Evolutionary conservation across 2,329 filamentous ascomycete species (phyloP), one percentile per base, ranked within the genome.

Genomic region (Aureobasidium vineae): DNA sequence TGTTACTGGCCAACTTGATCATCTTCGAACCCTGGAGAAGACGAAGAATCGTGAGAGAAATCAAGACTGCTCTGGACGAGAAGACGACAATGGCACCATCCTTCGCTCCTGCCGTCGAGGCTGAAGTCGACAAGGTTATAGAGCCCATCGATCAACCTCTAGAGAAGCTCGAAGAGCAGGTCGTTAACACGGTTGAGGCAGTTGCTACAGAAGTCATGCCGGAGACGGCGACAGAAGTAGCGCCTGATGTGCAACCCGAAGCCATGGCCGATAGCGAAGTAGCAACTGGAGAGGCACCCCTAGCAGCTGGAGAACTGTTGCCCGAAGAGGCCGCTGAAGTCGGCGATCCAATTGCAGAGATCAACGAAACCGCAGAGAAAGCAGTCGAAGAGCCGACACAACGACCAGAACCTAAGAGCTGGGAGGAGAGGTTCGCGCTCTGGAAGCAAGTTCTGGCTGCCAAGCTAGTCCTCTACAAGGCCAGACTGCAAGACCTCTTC

Each of bases 21-120:
- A 87, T 95, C 23, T 89, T 97, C 68, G 94, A 99, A 82, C 95
- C 95, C 4, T 98, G 94, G 92, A 87, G 92, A 71, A 83, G 95
- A 72, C 84, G 82, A 74, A 83, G 92, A 72, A 85, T 99, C 69
- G 91, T 98, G 67, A 86, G 84, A 71, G 93, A 92, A 77, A 89
- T 92, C 66, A 83, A 84, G 69, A 84, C 85, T 71, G 87, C 87
- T 2, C 76, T 91, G 63, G 89, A 91, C 73, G 89, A 91, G 76
- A 87, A 89, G 79, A 84, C 86, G 45, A 79, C 83, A 53, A 80
- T 63, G 41, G 49, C 68, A 21, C 61, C 49, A 16, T 21, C 66
- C 6, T 23, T 61, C 23, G 65, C 64, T 21, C 21, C 59, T 28
- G 43, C 53, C 28, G 43, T 23, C 40, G 61, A 49, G 31, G 41